These are phyloP conservation scores for Colletotrichum australisinense DNA, from an alignment of 2,329 filamentous ascomycete genomes.

Conservation along the genomic window DNA sequence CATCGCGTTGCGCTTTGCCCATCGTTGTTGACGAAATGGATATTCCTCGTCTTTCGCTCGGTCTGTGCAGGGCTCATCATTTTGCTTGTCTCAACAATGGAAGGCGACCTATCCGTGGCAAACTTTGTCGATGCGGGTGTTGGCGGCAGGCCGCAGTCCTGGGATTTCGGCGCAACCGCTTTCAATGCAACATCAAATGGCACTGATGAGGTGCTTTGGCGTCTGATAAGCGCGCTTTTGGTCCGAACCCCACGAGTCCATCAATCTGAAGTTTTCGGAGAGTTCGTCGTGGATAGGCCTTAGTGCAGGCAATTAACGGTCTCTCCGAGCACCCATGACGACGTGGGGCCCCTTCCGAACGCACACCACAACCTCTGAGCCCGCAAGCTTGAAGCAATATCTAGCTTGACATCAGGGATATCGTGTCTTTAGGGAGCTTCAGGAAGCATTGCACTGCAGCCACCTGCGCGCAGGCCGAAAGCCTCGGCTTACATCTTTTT, in stretches of 20 bases:
- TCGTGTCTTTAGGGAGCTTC: background rate
- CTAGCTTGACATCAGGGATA: background rate
- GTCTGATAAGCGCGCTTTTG: background rate
- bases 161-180: slow-evolving; percentile 17
- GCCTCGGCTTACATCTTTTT: background rate
- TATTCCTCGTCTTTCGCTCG: background rate
- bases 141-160: background rate
- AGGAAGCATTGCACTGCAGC: background rate
- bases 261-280: slow-evolving; percentile 2
- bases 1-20: background rate
- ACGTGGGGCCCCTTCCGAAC: slow-evolving; percentile 20
- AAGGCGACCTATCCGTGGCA: background rate
- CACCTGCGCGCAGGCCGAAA: background rate
- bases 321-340: slow-evolving; percentile 23
- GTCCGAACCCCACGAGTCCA: slow-evolving; percentile 6
- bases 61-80: background rate
- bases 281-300: background rate
- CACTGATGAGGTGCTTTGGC: background rate
- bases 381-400: background rate
- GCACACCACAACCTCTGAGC: slow-evolving; percentile 15
- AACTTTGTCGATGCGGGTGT: background rate
- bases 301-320: slow-evolving; percentile 7
- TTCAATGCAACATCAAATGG: slow-evolving; percentile 7
- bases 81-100: background rate
- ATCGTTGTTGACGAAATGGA: background rate